Base-by-base conservation (phyloP, 2,329 filamentous ascomycete genomes). In the Sclerotinia minor region DNA sequence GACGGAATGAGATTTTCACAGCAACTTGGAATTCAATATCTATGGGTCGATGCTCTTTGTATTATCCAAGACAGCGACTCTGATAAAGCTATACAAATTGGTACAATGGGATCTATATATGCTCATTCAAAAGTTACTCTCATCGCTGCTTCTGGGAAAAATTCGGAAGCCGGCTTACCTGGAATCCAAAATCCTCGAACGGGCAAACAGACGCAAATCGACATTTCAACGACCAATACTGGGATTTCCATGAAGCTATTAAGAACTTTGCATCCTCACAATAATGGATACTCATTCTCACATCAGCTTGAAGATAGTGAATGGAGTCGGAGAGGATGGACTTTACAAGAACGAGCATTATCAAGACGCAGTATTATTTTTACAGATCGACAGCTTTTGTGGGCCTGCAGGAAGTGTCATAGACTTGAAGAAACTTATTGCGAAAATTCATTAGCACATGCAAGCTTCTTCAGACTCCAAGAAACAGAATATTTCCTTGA, bases 271-370 rank as follows among this genome's bases (percentile, higher is more conserved):
- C 32, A 44, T 7, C 55, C 55, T 2, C 32, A 38, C 5, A 38
- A 44, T 24, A 59, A 59, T 38, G 55, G 55, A 13, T 54, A 32
- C 52, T 13, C 52, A 54, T 54, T 32, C 17, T 38, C 55, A 6
- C 55, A 59, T 9, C 41, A 38, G n/a, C 55, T 59, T 24, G 55
- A 59, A 3, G 55, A 21, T 11, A 15, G 17, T 38, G 32, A 38
- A 24, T 59, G 35, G 55, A 58, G 49, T 57, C 32, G 64, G 41
- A 66, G 74, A 44, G 73, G 63, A 8, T 76, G 74, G 74, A 67
- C 67, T 2, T 45, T 73, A 13, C 73, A 76, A 67, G 74, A 76
- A 60, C 45, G 69, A 29, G 38, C 72, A 5, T 64, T 76, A 4
- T 67, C 74, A 35, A 53, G 44, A 41, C 67, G 74, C 21, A 72